phyloP scores from a whole-genome alignment of 2,329 filamentous ascomycete genomes.

The Cercospora canescens region DNA sequence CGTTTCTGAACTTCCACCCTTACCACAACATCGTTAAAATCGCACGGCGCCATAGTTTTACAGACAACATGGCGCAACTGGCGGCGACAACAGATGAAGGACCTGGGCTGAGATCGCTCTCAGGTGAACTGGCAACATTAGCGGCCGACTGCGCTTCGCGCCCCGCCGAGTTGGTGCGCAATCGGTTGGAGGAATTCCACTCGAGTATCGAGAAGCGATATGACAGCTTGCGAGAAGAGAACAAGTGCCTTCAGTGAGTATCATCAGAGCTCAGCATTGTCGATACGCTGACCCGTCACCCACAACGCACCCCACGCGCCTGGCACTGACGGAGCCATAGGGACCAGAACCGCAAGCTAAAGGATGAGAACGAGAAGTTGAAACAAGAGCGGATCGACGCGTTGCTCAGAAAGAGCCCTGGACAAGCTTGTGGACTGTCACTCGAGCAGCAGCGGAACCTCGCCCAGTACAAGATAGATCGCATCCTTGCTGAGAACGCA shows the following conservation, averaged over 20 bases:
- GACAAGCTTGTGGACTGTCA: not conserved
- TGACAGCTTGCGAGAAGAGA: not conserved
- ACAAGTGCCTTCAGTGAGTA: not conserved
- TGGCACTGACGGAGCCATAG: not conserved
- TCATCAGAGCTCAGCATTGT: not conserved
- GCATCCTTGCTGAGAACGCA: not conserved
- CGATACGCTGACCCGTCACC: not conserved
- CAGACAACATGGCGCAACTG: not conserved
- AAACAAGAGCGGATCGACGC: not conserved
- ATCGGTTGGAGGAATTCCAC: not conserved
- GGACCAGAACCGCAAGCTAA: not conserved
- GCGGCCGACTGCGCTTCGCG: not conserved
- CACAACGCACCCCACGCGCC: not conserved
- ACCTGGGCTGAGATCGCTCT: not conserved
- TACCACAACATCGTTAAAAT: not conserved
- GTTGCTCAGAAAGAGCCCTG: not conserved
- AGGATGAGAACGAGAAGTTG: not conserved
- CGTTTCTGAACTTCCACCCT: not conserved
- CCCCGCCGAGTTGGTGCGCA: not conserved
- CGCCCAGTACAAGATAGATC: not conserved
- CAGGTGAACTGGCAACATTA: not conserved
- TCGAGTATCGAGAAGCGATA: not conserved
- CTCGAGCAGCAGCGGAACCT: not conserved
- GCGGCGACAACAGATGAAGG: not conserved
- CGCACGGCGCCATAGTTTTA: not conserved